Evolutionary conservation across 2,329 filamentous ascomycete genomes (phyloP), one percentile per base, ranked within the genome.

Genomic region (Xylariales sp.): DNA sequence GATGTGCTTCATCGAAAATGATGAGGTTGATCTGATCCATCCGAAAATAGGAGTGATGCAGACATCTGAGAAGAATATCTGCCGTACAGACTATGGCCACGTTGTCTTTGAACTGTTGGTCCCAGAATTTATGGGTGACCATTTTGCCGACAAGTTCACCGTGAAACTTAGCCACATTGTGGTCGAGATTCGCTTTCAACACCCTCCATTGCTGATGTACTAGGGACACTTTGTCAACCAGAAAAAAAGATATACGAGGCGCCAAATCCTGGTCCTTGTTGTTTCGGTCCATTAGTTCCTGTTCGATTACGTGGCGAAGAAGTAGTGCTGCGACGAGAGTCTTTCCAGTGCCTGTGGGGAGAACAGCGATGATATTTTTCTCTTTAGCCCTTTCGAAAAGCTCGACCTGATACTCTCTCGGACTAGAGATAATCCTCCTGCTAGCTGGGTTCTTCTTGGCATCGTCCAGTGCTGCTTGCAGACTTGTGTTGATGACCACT

Each of bases 1-100:
- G 93, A 55, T 98, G 93, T 5, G 90, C 93, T 63, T 98, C 93
- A 55, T 98, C 93, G 50, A 98, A 95, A 45, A 97, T 82, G 27
- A 98, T 70, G 1, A 98, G 74, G 55, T 91, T 97, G 60, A 97
- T 88, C 51, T 86, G 79, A 14, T 78, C 69, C 68, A 98, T 95
- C 8, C 64, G 76, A 45, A 96, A 76, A 61, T 88, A 94, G 1
- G 85, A 84, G 53, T 85, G 84, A 48, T 82, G 76, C 3, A 98
- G 74, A 51, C 85, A 88, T 47, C 87, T 80, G 25, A 85, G 74
- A 4, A 97, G 71, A 3, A 97, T 84, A 52, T 93, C 89, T 0
- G 90, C 90, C 0, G 93, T 97, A 64, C 89, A 96, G 5, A 97
- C 88, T 48, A 97, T 77, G 20, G 90, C 84, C 79, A 88, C 90